Conservation (phyloP, 2,329 filamentous ascomycete species). For the Xylaria digitata region DNA sequence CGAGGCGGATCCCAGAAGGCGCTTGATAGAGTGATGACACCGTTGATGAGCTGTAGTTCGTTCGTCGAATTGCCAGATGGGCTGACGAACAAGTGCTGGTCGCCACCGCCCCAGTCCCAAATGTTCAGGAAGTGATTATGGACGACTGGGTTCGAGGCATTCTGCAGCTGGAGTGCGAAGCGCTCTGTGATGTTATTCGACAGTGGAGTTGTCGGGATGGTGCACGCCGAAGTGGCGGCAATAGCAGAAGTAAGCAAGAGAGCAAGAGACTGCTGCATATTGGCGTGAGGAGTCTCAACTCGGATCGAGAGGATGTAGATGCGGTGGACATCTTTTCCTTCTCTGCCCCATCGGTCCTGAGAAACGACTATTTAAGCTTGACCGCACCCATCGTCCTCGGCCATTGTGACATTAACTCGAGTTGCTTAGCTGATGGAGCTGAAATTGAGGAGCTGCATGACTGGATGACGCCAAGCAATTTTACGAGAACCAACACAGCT, state of each 20-base stretch:
- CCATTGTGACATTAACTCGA: constrained; percentile 15
- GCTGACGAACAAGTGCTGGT: constrained; percentile 54
- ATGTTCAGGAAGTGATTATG: constrained; percentile 54
- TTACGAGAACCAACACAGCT: constrained; percentile 25
- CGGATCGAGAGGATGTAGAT: constrained; percentile 1
- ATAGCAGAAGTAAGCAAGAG: constrained; percentile 34
- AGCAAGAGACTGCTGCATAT: constrained; percentile 27
- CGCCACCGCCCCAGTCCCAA: constrained; percentile 54
- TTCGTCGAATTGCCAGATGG: constrained; percentile 53
- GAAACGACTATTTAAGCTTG: constrained; percentile 35
- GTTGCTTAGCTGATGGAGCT: constrained; percentile 22
- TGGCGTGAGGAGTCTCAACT: background rate
- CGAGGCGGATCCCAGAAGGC: constrained; percentile 41
- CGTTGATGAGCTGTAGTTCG: constrained; percentile 54
- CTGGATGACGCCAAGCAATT: constrained; percentile 15
- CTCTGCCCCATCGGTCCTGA: background rate
- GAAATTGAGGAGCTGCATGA: constrained; percentile 20
- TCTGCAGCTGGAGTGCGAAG: constrained; percentile 54
- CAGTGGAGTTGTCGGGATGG: constrained; percentile 46
- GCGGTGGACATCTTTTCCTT: constrained; percentile 6
- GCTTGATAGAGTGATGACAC: constrained; percentile 50
- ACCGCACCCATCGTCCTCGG: background rate
- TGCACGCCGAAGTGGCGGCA: constrained; percentile 45
- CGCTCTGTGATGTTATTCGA: constrained; percentile 51
- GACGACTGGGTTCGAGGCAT: constrained; percentile 51